Evolutionary conservation across 1,139 yeast species (phyloP).

Genomic region (Hemisphaericaspora xylanilytica): DNA sequence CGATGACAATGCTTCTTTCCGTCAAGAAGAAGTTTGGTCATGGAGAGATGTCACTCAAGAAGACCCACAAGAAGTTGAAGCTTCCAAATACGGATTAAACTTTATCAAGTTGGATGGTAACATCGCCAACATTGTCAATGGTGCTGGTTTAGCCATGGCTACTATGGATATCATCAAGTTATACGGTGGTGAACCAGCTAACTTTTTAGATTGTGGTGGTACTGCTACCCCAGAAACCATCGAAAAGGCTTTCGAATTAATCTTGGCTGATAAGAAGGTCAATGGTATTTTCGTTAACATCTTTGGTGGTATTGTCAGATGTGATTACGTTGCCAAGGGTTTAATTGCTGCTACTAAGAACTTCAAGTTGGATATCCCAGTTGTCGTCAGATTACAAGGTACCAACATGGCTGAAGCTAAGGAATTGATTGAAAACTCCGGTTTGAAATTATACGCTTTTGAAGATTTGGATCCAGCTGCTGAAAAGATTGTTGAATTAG

Average conservation of each 20-base stretch:
- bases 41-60: slow-evolving; percentile 99
- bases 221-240: slow-evolving; percentile 99
- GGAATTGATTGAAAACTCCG: slow-evolving; percentile 81
- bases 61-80: slow-evolving; percentile 95
- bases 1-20: slow-evolving; percentile 93
- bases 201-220: slow-evolving; percentile 99
- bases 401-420: slow-evolving; percentile 91
- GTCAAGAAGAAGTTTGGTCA: slow-evolving; percentile 90
- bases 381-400: slow-evolving; percentile 98
- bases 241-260: slow-evolving; percentile 93
- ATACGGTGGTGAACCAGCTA: slow-evolving; percentile 98
- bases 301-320: slow-evolving; percentile 98
- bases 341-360: slow-evolving; percentile 93
- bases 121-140: slow-evolving; percentile 97
- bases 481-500: slow-evolving; percentile 82
- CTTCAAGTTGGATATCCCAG: slow-evolving; percentile 91
- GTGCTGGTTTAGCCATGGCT: slow-evolving; percentile 99
- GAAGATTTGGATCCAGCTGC: slow-evolving; percentile 98
- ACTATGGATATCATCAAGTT: slow-evolving; percentile 99
- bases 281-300: slow-evolving; percentile 97
- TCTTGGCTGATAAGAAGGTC: slow-evolving; percentile 84
- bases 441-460: slow-evolving; percentile 87
- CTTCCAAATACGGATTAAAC: slow-evolving; percentile 85
- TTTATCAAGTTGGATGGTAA: slow-evolving; percentile 97
- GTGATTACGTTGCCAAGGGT: slow-evolving; percentile 98